Conservation (phyloP, 1,284 basidiomycete species). For the Ustilago xerochloae region DNA sequence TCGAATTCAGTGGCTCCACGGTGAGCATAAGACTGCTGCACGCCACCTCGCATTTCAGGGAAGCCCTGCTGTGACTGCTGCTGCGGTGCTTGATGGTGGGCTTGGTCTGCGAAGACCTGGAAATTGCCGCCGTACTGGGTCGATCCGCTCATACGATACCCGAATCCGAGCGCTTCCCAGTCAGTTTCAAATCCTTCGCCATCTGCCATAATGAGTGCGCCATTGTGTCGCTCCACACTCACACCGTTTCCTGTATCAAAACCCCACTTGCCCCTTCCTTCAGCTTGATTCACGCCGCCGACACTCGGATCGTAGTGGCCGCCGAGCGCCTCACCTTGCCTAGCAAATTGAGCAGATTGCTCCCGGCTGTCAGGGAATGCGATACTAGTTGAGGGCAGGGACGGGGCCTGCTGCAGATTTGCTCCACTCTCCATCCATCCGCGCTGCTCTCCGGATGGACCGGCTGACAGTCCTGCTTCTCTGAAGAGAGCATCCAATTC, state of each 20-base stretch:
- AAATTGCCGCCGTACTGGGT: constrained; percentile 5
- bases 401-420: background rate
- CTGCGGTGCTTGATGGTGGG: background rate
- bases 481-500: constrained; percentile 44
- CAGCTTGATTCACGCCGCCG: background rate
- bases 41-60: background rate
- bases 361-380: constrained; percentile 2
- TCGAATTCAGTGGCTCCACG: constrained; percentile 34
- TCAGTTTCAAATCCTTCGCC: constrained; percentile 33
- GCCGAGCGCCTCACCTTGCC: constrained; percentile 6
- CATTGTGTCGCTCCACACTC: constrained; percentile 1
- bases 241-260: background rate
- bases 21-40: background rate
- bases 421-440: constrained; percentile 9
- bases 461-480: constrained; percentile 40
- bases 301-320: constrained; percentile 21
- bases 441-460: constrained; percentile 26
- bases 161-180: constrained; percentile 47
- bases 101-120: constrained; percentile 8
- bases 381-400: background rate
- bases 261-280: constrained; percentile 10
- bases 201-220: background rate
- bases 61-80: constrained; percentile 9
- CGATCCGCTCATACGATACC: constrained; percentile 22
- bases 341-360: background rate